phyloP scores from a whole-genome alignment of 345 rosid genomes.

The Syzygium aromaticum region DNA sequence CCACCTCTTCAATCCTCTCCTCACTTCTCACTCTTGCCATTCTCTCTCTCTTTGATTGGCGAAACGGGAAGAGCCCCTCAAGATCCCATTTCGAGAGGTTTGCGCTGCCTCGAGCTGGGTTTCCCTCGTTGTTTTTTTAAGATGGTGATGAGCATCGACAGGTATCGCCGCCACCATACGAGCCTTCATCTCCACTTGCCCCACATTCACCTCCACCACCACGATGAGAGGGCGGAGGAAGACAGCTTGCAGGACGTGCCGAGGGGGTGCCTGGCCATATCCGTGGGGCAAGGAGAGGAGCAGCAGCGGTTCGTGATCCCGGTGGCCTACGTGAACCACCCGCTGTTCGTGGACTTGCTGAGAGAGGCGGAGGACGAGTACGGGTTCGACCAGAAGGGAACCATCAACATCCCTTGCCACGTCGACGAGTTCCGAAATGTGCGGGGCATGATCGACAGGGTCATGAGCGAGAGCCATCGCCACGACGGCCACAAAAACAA shows the following conservation, averaged over 20 bases:
- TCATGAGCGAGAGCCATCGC: conserved; percentile 27
- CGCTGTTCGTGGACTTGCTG: conserved; percentile 48
- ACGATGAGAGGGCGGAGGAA: conserved; percentile 3
- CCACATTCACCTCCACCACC: conserved; percentile 19
- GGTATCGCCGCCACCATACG: background rate
- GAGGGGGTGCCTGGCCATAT: conserved; percentile 56
- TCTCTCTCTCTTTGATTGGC: background rate
- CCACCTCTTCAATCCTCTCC: background rate
- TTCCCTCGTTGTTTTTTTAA: background rate
- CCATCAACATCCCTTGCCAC: conserved; percentile 69
- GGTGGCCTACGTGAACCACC: conserved; percentile 67
- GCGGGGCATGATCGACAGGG: conserved; percentile 50
- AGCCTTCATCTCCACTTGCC: conserved; percentile 30
- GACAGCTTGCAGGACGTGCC: conserved; percentile 27
- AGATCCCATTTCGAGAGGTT: background rate
- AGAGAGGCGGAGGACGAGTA: conserved; percentile 72
- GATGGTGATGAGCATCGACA: conserved; percentile 6
- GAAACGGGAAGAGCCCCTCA: background rate
- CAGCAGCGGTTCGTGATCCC: conserved; percentile 70
- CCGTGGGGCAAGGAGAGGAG: conserved; percentile 68
- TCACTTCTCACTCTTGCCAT: background rate
- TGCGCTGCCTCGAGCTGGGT: background rate
- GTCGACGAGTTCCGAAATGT: conserved; percentile 63
- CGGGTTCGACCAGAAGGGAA: conserved; percentile 66
- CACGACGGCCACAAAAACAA: conserved; percentile 13